Evolutionary conservation across 2,329 filamentous ascomycete genomes (phyloP).

Genomic region (Fusarium beomiforme): DNA sequence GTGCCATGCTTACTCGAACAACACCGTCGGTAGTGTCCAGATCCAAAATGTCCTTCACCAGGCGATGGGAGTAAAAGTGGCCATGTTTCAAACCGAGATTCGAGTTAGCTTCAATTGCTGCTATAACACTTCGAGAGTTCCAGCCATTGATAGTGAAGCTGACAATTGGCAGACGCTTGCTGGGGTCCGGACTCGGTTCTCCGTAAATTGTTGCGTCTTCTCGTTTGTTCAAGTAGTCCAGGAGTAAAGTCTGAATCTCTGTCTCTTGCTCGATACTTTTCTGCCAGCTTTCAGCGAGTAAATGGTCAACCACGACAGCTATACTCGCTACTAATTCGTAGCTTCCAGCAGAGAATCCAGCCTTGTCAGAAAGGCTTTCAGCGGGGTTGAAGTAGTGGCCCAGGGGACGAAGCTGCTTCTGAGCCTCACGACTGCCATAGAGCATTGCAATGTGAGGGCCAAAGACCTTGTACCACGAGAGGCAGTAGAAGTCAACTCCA

Average conservation of each 20-base stretch:
- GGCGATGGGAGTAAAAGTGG: conserved; percentile 73
- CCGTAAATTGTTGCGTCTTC: conserved; percentile 68
- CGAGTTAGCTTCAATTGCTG: conserved; percentile 67
- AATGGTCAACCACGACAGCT: conserved; percentile 69
- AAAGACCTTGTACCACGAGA: conserved; percentile 86
- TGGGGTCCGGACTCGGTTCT: conserved; percentile 57
- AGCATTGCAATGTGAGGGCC: conserved; percentile 79
- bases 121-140: conserved; percentile 67
- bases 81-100: conserved; percentile 73
- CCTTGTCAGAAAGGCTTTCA: conserved; percentile 70
- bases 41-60: conserved; percentile 67
- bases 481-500: conserved; percentile 80
- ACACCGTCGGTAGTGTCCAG: conserved; percentile 68
- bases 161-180: conserved; percentile 70
- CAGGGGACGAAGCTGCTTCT: conserved; percentile 63
- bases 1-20: conserved; percentile 75
- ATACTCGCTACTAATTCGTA: conserved; percentile 76
- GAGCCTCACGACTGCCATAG: conserved; percentile 69
- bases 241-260: conserved; percentile 65
- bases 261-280: conserved; percentile 68
- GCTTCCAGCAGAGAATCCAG: conserved; percentile 73
- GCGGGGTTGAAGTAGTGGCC: conserved; percentile 75
- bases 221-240: conserved; percentile 66
- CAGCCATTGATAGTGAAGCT: conserved; percentile 70
- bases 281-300: conserved; percentile 61